Base-by-base conservation (phyloP, 305 asterid genomes). In the Fraxinus velutina region DNA sequence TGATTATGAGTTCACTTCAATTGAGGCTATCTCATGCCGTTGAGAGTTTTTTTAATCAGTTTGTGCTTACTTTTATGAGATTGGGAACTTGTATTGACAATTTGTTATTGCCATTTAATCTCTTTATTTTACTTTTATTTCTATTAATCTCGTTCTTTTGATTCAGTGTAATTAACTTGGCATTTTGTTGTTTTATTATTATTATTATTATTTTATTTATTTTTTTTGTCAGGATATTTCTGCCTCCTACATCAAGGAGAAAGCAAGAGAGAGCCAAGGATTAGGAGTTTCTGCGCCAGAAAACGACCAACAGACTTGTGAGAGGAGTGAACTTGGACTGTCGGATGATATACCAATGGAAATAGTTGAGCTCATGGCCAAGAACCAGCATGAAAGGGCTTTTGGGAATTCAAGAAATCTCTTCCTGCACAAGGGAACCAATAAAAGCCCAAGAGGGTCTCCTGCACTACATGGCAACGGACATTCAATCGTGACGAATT, bases 271-370 rank as follows among this genome's bases (percentile, higher is more conserved):
- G 81, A 89, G 82, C 82, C 87, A 79, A 80, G 86, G 83, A 73
- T 80, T 81, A 12, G 88, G 80, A 55, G 80, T 44, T 73, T 27
- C 82, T 1, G 84, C 79, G 75, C 75, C 71, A 7, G 89, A 82
- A 71, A 78, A 3, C 42, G 77, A 79, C 78, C 88, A 81, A 71
- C 86, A 86, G 71, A 84, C 78, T 5, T 80, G 86, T 52, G 81
- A 80, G 44, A 81, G 79, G 42, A 47, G 73, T 44, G 89, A 86
- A 55, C 77, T 33, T 19, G 89, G 83, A 50, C 79, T 84, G 22
- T 83, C 94, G 8, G 97, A 96, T 81, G 98, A 93, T 50, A 91
- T 92, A 70, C 97, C 98, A 0, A 93, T 93, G 97, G 99, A 93
- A 71, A 90, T 96, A 73, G 98, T 92, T 15, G 97, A 93, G 76